Evolutionary conservation across 768 basidiomycete genomes (phyloP).

Genomic region (Lactarius vividus): DNA sequence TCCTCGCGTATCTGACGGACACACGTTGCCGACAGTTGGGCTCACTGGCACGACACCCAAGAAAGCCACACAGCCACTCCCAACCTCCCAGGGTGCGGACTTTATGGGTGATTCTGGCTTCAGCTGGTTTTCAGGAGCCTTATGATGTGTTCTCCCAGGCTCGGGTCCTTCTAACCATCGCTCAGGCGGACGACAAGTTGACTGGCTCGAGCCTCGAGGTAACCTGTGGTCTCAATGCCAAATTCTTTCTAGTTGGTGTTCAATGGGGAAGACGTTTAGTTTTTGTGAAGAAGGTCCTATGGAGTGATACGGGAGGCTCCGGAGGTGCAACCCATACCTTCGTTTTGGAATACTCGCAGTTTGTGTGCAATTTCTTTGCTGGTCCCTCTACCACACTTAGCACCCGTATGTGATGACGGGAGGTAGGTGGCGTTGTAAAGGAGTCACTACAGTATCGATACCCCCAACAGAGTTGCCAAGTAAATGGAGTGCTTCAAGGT

Average conservation of each 20-base stretch:
- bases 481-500: neutral
- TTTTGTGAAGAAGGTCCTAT: neutral
- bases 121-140: neutral
- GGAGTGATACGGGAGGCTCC: neutral
- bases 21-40: neutral
- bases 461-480: neutral
- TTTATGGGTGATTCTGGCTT: neutral
- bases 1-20: neutral
- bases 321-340: too few relatives aligned
- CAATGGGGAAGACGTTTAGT: neutral
- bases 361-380: neutral
- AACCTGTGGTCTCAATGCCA: neutral
- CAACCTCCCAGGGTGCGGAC: neutral
- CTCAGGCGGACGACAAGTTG: neutral
- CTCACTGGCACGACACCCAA: neutral
- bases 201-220: neutral
- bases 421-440: neutral
- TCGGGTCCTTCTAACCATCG: neutral
- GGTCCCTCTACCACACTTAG: neutral
- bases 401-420: neutral
- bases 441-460: neutral
- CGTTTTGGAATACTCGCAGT: neutral
- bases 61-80: neutral
- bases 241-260: neutral
- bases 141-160: neutral